Base-by-base conservation (phyloP, 495 filamentous ascomycete species). In the Xylaria acuta region DNA sequence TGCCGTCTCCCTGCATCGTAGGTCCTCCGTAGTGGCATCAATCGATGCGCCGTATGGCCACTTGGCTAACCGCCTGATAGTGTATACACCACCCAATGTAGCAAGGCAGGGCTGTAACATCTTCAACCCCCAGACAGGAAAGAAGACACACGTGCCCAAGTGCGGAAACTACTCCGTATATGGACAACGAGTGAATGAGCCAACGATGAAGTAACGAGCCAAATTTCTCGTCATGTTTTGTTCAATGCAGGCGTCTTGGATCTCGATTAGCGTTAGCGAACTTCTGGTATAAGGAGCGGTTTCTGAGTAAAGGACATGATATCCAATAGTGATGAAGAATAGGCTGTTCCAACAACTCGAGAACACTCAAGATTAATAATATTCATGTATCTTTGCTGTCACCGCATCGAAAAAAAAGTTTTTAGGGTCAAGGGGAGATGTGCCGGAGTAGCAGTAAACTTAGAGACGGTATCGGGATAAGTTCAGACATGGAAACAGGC, bases 21-120 rank as follows among this genome's bases (percentile, higher is more conserved):
- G 78, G 91, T 87, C n/a, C 20, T 67, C 64, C 56, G 36, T 63
- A 38, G 38, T 8, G 68, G 25, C 47, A 53, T 65, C 34, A 71
- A 70, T 32, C 66, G 40, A 43, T 53, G 54, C 34, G 45, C 54
- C 25, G 8, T 16, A 14, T 64, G 67, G 67, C 74, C 73, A 75
- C 73, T 65, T 75, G 75, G 76, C 76, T 84, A 22, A 78, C 41
- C 32, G 25, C 45, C 22, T 18, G 11, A 45, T 70, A 93, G 91
- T 97, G 56, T 97, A 97, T 77, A 97, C 94, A 1, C 95, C 95
- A 54, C 94, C 95, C 7, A 95, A 97, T 75, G 94, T 94, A 5
- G 92, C 92, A 18, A 88, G 83, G 49, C 83, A 89, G 69, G 93
- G 93, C 2, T 94, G 92, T 77, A 84, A 90, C 71, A 87, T 93